Base-by-base conservation (phyloP, 352 stramenopile genomes). In the Phytophthora brassicae region DNA sequence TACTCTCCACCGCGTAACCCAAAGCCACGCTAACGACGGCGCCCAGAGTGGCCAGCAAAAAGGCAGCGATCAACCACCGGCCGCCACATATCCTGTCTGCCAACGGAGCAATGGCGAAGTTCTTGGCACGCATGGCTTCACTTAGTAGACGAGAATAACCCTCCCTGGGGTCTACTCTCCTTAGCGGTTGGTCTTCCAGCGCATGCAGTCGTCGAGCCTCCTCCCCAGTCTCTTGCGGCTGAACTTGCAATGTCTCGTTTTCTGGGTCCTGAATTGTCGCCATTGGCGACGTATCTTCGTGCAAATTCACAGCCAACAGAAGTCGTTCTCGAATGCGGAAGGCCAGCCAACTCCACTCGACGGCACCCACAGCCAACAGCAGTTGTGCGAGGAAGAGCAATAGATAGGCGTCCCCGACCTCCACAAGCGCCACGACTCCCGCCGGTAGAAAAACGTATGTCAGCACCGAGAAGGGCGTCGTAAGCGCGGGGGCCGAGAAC, bases 271-370 rank as follows among this genome's bases (percentile, higher is more conserved):
- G 36, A 48, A 13, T 29, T 33, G 35, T 13, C 11, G n/a, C 8
- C 12, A 46, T 14, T n/a, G 12, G 12, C 14, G 28, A 14, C 14
- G 16, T 17, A 2, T 56, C 45, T 17, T 58, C 56, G 29, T 68
- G 60, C 17, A 74, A 29, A 20, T 49, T 70, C 3, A 81, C 54
- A 7, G 68, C 63, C 14, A 85, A 64, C 19, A 85, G 51, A 46
- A 85, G 41, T 13, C 75, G 76, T 29, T 66, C 55, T 26, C 75
- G 70, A 22, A 84, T 77, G 38, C 75, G 75, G 56, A 77, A 85
- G 45, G 66, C 64, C 20, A 85, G 43, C 73, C 70, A 85, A 33
- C 61, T 75, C 75, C 70, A 85, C 60, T 85, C 75, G 41, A 85
- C 68, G 17, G 73, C 68, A 31, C 60, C 60, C 2, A 82, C 28